Evolutionary conservation across 148 eudicot species (phyloP).

Genomic region (Rheum nobile): DNA sequence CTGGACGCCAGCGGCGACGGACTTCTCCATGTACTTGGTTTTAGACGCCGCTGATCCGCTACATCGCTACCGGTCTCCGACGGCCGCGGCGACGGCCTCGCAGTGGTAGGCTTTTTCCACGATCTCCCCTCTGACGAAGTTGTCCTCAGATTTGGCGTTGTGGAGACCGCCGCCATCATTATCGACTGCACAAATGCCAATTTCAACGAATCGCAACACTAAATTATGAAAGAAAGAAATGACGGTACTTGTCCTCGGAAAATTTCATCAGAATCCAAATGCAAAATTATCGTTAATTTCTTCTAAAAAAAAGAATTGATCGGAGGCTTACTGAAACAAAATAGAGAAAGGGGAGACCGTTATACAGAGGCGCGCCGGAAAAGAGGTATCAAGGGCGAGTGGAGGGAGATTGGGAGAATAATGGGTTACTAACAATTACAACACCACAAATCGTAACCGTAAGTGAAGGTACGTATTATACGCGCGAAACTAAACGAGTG

Average conservation of each 20-base stretch:
- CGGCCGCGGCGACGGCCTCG: slow-evolving; percentile 38
- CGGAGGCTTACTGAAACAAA: not conserved
- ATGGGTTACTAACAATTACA: not conserved
- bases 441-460: not conserved
- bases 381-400: not conserved
- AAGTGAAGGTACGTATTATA: not conserved
- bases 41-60: slow-evolving; percentile 32
- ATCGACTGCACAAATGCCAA: slow-evolving; percentile 7
- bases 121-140: slow-evolving; percentile 16
- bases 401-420: not conserved
- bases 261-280: not conserved
- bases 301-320: not conserved
- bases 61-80: slow-evolving; percentile 31
- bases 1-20: slow-evolving; percentile 37
- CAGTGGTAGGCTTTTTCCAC: slow-evolving; percentile 22
- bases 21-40: slow-evolving; percentile 27
- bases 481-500: not conserved
- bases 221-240: not conserved
- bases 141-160: slow-evolving; percentile 31
- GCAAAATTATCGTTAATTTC: not conserved
- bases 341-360: slow-evolving; percentile 6
- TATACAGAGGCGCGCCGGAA: slow-evolving; percentile 6
- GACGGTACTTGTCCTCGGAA: not conserved
- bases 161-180: slow-evolving; percentile 43
- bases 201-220: not conserved